Evolutionary conservation across 257 asterid species (phyloP).

Genomic region (Solanum chiquidenum): DNA sequence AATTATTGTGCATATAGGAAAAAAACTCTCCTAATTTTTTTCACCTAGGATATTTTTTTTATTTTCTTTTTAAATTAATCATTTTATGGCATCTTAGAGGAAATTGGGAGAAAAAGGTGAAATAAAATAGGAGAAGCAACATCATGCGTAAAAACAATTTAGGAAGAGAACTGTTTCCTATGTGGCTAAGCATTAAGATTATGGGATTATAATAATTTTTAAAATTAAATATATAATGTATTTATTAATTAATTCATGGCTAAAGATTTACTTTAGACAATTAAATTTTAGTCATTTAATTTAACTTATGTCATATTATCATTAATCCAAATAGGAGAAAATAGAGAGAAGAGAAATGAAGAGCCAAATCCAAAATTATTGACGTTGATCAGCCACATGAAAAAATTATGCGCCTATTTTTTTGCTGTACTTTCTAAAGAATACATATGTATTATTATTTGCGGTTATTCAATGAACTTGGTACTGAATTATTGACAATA

Average conservation of each 20-base stretch:
- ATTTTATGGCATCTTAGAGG: neutral
- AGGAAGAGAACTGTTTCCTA: too few relatives aligned
- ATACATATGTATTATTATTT: neutral
- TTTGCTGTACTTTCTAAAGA: neutral
- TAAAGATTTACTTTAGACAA: neutral
- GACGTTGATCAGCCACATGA: neutral
- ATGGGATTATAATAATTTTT: too few relatives aligned
- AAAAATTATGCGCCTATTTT: neutral
- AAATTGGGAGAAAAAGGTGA: neutral
- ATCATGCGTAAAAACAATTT: too few relatives aligned
- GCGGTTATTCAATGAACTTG: neutral
- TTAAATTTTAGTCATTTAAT: too few relatives aligned
- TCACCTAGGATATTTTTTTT: too few relatives aligned
- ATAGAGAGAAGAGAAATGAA: neutral
- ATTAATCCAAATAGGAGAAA: neutral
- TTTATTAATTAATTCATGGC: neutral
- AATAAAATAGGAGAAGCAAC: neutral
- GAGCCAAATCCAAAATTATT: neutral
- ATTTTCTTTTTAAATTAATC: too few relatives aligned
- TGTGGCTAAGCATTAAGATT: too few relatives aligned
- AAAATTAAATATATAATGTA: too few relatives aligned
- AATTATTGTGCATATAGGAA: too few relatives aligned
- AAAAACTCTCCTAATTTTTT: too few relatives aligned
- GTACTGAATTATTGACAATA: neutral
- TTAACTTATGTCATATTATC: neutral